A percentile compares a stretch with the other conserved stretches of the same genome.
These are phyloP conservation scores for Eremochloa ophiuroides DNA, from an alignment of 176 grass and related monocot species.

Conservation along the genomic window DNA sequence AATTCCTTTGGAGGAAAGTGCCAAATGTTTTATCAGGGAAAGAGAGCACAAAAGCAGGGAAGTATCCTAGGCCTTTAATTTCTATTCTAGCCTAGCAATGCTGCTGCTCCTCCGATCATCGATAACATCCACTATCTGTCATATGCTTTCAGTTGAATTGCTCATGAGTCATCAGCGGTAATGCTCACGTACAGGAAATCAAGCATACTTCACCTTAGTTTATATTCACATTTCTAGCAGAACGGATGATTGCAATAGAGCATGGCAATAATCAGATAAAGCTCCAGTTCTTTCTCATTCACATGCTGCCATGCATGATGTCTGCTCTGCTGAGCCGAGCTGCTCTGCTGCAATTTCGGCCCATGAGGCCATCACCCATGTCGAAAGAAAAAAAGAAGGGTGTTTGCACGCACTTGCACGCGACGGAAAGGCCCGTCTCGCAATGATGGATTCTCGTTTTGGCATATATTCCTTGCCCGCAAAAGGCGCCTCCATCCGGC, in stretches of 20 bases:
- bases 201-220: background rate
- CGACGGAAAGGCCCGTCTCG: slow-evolving; percentile 39
- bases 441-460: slow-evolving; percentile 46
- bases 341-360: slow-evolving; percentile 4
- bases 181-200: background rate
- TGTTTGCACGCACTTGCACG: slow-evolving; percentile 31
- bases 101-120: background rate
- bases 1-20: slow-evolving; percentile 38
- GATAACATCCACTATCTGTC: background rate
- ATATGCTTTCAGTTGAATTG: background rate
- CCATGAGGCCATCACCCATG: slow-evolving; percentile 20
- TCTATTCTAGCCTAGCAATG: background rate
- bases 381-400: background rate
- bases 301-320: background rate
- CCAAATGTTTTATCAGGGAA: slow-evolving; percentile 15
- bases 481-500: slow-evolving; percentile 26
- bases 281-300: slow-evolving; percentile 14
- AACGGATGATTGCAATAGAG: background rate
- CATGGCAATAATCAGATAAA: slow-evolving; percentile 6
- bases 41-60: slow-evolving; percentile 17
- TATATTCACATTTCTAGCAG: too few relatives aligned
- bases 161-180: background rate
- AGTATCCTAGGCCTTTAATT: slow-evolving; percentile 22
- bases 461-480: slow-evolving; percentile 42
- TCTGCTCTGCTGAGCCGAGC: slow-evolving; percentile 8